Conservation (phyloP, 495 filamentous ascomycete genomes). For the Tuber borchii region DNA sequence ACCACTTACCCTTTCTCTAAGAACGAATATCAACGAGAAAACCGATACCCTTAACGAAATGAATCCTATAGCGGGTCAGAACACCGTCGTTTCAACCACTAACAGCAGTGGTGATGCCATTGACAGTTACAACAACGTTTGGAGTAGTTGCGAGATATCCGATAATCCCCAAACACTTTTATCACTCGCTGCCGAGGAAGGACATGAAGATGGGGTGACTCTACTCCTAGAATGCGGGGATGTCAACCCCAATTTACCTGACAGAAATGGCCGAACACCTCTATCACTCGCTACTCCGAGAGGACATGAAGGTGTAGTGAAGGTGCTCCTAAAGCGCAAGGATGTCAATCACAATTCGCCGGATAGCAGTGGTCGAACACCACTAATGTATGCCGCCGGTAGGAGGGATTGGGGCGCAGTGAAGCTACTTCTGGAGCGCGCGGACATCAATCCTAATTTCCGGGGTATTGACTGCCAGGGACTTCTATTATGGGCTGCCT, state of each 20-base stretch:
- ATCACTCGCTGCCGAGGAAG: not conserved
- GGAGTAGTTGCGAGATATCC: too few species aligned
- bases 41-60: too few species aligned
- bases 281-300: not conserved
- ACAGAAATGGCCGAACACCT: not conserved
- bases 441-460: not conserved
- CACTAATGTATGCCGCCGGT: not conserved
- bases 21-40: too few species aligned
- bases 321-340: not conserved
- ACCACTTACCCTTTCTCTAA: too few species aligned
- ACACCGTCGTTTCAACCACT: too few species aligned
- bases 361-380: not conserved
- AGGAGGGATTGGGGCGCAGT: not conserved
- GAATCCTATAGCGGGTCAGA: too few species aligned
- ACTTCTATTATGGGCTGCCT: not conserved
- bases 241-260: not conserved
- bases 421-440: not conserved
- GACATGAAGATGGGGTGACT: not conserved
- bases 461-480: too few species aligned
- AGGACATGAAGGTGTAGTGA: not conserved
- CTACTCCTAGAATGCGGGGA: not conserved
- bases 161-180: too few species aligned
- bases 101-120: too few species aligned
- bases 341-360: not conserved
- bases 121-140: too few species aligned